Percentiles rank a stretch among this genome's conserved stretches.
phyloP scores from a whole-genome alignment of 805 yeast species.

The Schizosaccharomyces osmophilus region DNA sequence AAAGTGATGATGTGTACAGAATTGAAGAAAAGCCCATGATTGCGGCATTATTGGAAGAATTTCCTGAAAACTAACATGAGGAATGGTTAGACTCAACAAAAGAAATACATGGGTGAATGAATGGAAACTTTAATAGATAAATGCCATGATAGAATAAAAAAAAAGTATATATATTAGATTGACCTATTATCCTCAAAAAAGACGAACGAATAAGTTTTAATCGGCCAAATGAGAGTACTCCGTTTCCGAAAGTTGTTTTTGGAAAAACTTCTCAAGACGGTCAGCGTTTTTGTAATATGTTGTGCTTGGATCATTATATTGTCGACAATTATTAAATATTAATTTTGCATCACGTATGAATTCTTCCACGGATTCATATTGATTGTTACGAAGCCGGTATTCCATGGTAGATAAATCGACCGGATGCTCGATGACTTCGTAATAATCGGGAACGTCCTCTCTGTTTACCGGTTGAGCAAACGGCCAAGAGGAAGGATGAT shows the following conservation, averaged over 20 bases:
- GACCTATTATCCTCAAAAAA: not conserved
- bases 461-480: slow-evolving; percentile 77
- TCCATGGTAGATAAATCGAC: slow-evolving; percentile 92
- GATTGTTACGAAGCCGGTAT: slow-evolving; percentile 70
- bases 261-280: slow-evolving; percentile 73
- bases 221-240: slow-evolving; percentile 8
- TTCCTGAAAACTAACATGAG: not conserved
- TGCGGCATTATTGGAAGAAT: not conserved
- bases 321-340: slow-evolving; percentile 72
- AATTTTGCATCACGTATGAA: slow-evolving; percentile 71
- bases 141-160: not conserved
- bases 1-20: not conserved
- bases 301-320: slow-evolving; percentile 80
- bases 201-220: not conserved
- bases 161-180: not conserved
- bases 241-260: slow-evolving; percentile 48
- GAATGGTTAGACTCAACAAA: too few species aligned
- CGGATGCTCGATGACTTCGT: slow-evolving; percentile 88
- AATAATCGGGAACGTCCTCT: slow-evolving; percentile 73
- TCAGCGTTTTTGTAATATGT: slow-evolving; percentile 89
- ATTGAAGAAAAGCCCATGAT: not conserved
- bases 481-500: slow-evolving; percentile 96
- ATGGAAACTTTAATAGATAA: too few species aligned
- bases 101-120: too few species aligned
- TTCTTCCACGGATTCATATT: slow-evolving; percentile 73